Evolutionary conservation across 2,329 filamentous ascomycete genomes (phyloP), one percentile per base, ranked within the genome.

Genomic region (Xenoacremonium recifei): DNA sequence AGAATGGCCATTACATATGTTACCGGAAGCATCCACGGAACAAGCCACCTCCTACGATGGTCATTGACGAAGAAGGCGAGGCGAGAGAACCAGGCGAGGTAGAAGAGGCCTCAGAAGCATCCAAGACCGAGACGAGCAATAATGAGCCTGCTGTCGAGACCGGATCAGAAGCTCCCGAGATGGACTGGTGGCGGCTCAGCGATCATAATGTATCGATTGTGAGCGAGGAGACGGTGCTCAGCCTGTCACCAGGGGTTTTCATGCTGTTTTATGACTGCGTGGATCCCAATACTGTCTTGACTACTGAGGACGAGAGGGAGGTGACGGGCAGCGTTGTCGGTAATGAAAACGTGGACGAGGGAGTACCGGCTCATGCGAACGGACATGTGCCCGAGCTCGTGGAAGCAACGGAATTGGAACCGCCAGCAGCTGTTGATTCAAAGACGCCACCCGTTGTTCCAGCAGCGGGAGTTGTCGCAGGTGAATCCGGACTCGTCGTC

Each of bases 181-280:
- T 77, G 50, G 77, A 80, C 45, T 97, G 93, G 93, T 99, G 89
- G 84, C 77, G 87, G 13, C 74, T 97, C 20, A 97, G 92, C 62
- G 92, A 97, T 57, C 88, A 96, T 46, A 84, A 86, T 48, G 91
- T 97, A 6, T 80, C 75, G 47, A 75, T 79, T 50, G 85, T 91
- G 18, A 79, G 79, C 16, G 88, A 96, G 61, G 76, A 84, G 10
- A 76, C 78, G 20, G 87, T 95, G 1, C 69, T 93, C 37, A 76
- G 74, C 3, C 85, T 95, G 53, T 83, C 83, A 0, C 60, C 65
- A 0, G 89, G 89, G 2, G 92, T 91, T 1, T 97, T 97, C 61
- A 97, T 99, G 92, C 76, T 97, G 1, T 97, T 97, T 63, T 99
- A 97, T 63, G 92, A 99, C 61, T 80, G 79, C 35, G 70, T 86